Evolutionary conservation across 1,284 basidiomycete species (phyloP), one percentile per base, ranked within the genome.

Genomic region (Puccinia polysora): DNA sequence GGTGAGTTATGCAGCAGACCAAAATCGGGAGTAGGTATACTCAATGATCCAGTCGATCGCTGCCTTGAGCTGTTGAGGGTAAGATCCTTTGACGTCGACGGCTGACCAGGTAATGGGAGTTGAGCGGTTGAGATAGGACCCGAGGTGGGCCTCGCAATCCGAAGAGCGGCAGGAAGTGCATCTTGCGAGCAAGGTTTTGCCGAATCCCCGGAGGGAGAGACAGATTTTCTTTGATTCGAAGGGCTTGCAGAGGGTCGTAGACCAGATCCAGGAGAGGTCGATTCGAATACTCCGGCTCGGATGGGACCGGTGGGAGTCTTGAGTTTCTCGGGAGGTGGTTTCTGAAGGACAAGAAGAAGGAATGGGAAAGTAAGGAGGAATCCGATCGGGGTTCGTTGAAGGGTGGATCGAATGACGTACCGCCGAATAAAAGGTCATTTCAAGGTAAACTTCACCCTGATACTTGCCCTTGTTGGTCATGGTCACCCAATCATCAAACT

Each of bases 401-500:
- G 18, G 30, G 15, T 52, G 6, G 49, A n/a, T 52, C 6, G 20
- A 8, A 34, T 49, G n/a, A 49, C 58, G 50, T 38, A 70, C 68
- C n/a, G 68, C 68, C 5, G 91, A 92, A 86, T 89, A 97, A 81
- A 94, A 97, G 0, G 93, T 97, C 78, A 96, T 80, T 79, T 97
- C 94, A 25, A 97, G 83, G 78, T 94, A 96, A 20, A 97, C 87
- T 79, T 96, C 93, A 2, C 93, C 93, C 55, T 88, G 87, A 80
- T 95, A 96, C 52, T 70, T 70, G 75, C 90, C 90, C 81, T 94
- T 96, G 81, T 89, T 84, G 79, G 84, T 85, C 43, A 97, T 82
- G 18, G 87, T 88, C 78, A 96, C 94, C 95, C 95, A 98, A 93
- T 93, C 92, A 82, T 99, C 96, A 2, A 91, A 92, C 81, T 97